Base-by-base conservation (phyloP, 805 yeast species). In the Wickerhamomyces strasburgensis region DNA sequence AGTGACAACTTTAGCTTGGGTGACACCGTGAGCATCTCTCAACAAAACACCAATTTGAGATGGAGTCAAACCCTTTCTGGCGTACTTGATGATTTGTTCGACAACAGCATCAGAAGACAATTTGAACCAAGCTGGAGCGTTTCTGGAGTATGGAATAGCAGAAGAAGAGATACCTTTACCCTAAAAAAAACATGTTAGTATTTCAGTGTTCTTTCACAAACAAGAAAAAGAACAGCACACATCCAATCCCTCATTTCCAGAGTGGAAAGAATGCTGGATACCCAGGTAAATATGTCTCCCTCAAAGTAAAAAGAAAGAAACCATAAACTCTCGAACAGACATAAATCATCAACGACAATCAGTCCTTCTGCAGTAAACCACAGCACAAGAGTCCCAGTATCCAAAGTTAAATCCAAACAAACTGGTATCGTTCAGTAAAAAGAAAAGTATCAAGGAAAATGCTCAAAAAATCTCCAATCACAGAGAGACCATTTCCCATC, bases 21-120 rank as follows among this genome's bases (percentile, higher is more conserved):
- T 81, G 63, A 93, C 98, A 76, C 99, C 99, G 80, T 93, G 98
- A 62, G 98, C 93, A 77, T 93, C 99, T 81, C 99, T 88, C 71
- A 93, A 85, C 64, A 88, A 74, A 67, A 93, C 98, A 86, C 99
- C 98, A 55, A 93, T 93, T 75, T 88, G 96, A 62, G 99, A 93
- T 64, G 99, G 99, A 58, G 98, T 86, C 68, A 89, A 77, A 89
- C 99, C 99, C 82, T 93, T 93, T 79, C 97, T 89, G 68, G 99
- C 98, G 78, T 89, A 87, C 84, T 93, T 93, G 89, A 83, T 72
- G 77, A 90, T 80, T 78, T 88, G 96, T 77, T 93, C 98, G 73
- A 89, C 87, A 64, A 93, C 94, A 56, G 87, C 83, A 56, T 89
- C 97, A 57, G 95, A 71, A 48, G 96, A 77, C 62, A 86, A 83